Conservation (phyloP, 169 alveolate genomes). For the Perkinsus chesapeaki region DNA sequence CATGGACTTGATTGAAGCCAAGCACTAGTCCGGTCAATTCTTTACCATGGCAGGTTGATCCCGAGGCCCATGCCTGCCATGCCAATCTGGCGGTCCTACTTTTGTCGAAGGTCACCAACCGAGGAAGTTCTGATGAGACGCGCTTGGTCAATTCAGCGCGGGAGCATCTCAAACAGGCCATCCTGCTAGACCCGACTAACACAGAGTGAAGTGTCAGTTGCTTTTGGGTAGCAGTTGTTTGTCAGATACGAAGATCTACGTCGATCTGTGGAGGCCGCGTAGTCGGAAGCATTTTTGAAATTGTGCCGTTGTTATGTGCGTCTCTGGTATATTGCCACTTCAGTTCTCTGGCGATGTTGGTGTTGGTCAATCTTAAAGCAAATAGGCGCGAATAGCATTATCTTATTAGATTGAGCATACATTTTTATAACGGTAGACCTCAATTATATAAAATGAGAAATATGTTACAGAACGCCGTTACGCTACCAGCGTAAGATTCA, state of each 20-base stretch:
- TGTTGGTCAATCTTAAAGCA: background rate
- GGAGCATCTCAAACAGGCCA: background rate
- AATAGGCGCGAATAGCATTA: background rate
- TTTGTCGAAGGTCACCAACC: background rate
- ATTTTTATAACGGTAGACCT: too few relatives aligned
- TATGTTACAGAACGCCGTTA: too few relatives aligned
- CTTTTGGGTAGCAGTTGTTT: background rate
- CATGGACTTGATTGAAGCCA: background rate
- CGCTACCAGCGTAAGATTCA: too few relatives aligned
- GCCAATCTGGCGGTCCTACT: background rate
- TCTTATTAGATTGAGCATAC: background rate
- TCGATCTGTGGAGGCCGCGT: background rate
- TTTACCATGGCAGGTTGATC: background rate
- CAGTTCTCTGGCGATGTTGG: background rate
- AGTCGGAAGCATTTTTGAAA: background rate
- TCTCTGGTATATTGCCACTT: background rate
- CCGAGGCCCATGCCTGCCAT: background rate
- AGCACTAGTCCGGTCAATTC: background rate
- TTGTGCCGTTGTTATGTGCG: background rate
- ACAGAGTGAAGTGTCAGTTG: background rate
- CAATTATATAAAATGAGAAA: too few relatives aligned
- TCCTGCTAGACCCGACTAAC: background rate
- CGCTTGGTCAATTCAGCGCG: background rate
- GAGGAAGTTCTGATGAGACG: background rate
- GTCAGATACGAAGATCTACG: background rate